A percentile compares a stretch with the other conserved stretches of the same genome.
phyloP scores from a whole-genome alignment of 2,329 filamentous ascomycete genomes.

The Xylariaceae sp. region DNA sequence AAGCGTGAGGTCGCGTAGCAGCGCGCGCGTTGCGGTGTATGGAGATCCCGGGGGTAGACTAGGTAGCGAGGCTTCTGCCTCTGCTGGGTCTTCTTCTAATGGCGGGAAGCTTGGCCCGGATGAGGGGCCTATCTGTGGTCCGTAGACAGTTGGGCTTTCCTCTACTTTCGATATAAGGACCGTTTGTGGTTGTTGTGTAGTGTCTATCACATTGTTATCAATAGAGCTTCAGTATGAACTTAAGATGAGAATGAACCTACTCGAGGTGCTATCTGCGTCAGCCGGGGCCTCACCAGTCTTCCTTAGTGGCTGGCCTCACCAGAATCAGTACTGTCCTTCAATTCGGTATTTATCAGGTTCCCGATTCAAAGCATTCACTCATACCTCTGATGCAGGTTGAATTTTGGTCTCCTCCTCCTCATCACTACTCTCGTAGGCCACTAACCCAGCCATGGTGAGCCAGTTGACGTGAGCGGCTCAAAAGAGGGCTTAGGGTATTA shows the following conservation, averaged over 20 bases:
- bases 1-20: slow-evolving; percentile 75
- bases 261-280: slow-evolving; percentile 23
- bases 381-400: slow-evolving; percentile 38
- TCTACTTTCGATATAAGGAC: slow-evolving; percentile 18
- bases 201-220: slow-evolving; percentile 17
- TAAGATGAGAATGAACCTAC: slow-evolving; percentile 28
- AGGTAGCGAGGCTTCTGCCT: slow-evolving; percentile 27
- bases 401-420: slow-evolving; percentile 40
- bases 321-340: slow-evolving; percentile 41
- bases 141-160: slow-evolving; percentile 34
- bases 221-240: not conserved
- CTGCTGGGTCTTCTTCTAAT: slow-evolving; percentile 39
- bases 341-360: slow-evolving; percentile 19
- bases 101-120: slow-evolving; percentile 39
- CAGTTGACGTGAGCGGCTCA: not conserved
- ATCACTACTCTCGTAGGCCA: slow-evolving; percentile 43
- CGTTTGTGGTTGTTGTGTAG: slow-evolving; percentile 11
- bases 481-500: not conserved
- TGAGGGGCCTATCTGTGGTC: slow-evolving; percentile 39
- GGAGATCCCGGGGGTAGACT: slow-evolving; percentile 60
- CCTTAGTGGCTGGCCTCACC: slow-evolving; percentile 41
- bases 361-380: slow-evolving; percentile 28
- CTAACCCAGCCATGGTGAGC: slow-evolving; percentile 37
- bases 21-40: slow-evolving; percentile 68
- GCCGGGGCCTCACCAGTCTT: slow-evolving; percentile 29